A percentile compares a stretch with the other conserved stretches of the same genome.
Evolutionary conservation across 148 eudicot genomes (phyloP).

Genomic region (Cornus florida): DNA sequence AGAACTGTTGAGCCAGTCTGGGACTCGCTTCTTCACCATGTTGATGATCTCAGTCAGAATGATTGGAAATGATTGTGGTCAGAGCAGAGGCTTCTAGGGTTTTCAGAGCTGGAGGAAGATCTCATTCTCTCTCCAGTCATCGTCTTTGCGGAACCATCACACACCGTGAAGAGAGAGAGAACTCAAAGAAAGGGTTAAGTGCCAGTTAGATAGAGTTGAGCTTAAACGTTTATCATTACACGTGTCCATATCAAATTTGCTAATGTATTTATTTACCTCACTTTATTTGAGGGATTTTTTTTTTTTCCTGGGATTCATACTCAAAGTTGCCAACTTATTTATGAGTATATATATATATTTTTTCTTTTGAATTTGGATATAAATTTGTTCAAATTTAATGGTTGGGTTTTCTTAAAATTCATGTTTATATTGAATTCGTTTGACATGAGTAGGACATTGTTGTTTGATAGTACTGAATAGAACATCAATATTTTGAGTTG

Average conservation of each 20-base stretch:
- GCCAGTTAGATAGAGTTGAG: neutral
- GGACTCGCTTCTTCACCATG: conserved; percentile 62
- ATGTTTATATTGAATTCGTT: too few relatives aligned
- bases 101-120: conserved; percentile 15
- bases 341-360: too few relatives aligned
- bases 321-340: too few relatives aligned
- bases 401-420: too few relatives aligned
- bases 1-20: conserved; percentile 95
- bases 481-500: too few relatives aligned
- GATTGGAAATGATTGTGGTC: neutral
- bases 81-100: conserved; percentile 15
- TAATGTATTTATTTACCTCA: too few relatives aligned
- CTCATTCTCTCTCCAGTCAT: neutral
- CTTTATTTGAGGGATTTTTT: too few relatives aligned
- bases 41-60: conserved; percentile 15
- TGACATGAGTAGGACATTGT: too few relatives aligned
- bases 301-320: too few relatives aligned
- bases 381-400: too few relatives aligned
- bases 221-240: neutral
- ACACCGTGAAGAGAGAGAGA: neutral
- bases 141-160: conserved; percentile 14
- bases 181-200: neutral
- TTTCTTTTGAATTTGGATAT: too few relatives aligned
- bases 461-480: too few relatives aligned
- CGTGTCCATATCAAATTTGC: neutral